These are phyloP conservation scores for Fusarium brachygibbosum DNA, from an alignment of 2,329 filamentous ascomycete genomes.

Conservation along the genomic window DNA sequence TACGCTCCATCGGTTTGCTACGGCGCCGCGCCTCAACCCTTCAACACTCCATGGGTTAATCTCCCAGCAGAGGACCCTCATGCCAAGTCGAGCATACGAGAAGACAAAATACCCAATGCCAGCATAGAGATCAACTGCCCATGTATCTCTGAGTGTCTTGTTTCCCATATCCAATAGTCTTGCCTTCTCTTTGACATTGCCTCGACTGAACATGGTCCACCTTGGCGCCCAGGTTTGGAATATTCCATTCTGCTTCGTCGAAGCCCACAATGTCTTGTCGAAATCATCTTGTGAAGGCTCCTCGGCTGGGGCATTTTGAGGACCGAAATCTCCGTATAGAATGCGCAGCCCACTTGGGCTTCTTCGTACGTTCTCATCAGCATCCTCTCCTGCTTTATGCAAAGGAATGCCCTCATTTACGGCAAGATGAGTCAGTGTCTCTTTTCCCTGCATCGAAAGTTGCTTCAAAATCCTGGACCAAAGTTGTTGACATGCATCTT, in stretches of 20 bases:
- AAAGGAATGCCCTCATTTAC: conserved; percentile 73
- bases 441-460: conserved; percentile 59
- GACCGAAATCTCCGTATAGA: conserved; percentile 81
- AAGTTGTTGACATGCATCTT: conserved; percentile 52
- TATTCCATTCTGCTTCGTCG: conserved; percentile 82
- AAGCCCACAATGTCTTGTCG: conserved; percentile 79
- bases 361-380: conserved; percentile 76
- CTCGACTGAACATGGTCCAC: conserved; percentile 94
- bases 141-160: conserved; percentile 49
- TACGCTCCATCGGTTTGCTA: conserved; percentile 75
- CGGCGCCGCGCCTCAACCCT: conserved; percentile 81
- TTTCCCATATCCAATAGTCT: conserved; percentile 71
- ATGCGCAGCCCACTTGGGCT: conserved; percentile 78
- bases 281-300: conserved; percentile 67
- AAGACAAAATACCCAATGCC: conserved; percentile 97
- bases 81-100: conserved; percentile 79
- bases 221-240: conserved; percentile 87
- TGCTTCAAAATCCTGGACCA: conserved; percentile 64
- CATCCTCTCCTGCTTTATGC: conserved; percentile 48
- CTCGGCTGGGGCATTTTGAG: conserved; percentile 48
- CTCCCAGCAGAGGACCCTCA: conserved; percentile 88
- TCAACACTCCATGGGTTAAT: conserved; percentile 91
- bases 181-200: conserved; percentile 91
- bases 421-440: conserved; percentile 68
- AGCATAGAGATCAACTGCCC: conserved; percentile 86